Evolutionary conservation across 192 early-diverging fungal species (phyloP), one percentile per base, ranked within the genome.

Genomic region (Geranomyces michiganensis): DNA sequence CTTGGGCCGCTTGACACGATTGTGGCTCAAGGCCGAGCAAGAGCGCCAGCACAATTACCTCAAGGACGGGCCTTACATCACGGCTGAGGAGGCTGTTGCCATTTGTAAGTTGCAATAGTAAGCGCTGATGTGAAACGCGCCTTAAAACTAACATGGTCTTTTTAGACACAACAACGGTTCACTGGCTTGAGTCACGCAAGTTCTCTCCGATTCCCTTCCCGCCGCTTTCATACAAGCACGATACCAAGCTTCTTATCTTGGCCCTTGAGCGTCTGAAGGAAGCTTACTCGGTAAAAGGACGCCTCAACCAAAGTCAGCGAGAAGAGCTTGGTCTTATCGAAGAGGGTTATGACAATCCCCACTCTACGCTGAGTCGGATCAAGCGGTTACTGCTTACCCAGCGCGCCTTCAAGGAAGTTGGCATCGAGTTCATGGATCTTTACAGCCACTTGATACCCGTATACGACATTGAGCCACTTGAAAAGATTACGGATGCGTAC

Each of bases 131-230:
- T n/a, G n/a, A n/a, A n/a, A n/a, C n/a, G n/a, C n/a, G n/a, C n/a
- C n/a, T n/a, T n/a, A n/a, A n/a, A n/a, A n/a, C n/a, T n/a, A n/a
- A n/a, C 47, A 15, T 48, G n/a, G n/a, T 55, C 53, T 14, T 55
- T 41, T 3, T 10, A 41, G 19, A 61, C 71, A 95, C 94, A 1
- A 91, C 94, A 1, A 96, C 95, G 14, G 97, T 97, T 33, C 96
- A 99, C 74, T 99, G 94, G 94, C 81, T 99, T 22, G 97, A 98
- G 81, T 92, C 92, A 48, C 88, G 97, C n/a, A 94, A 93, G 73
- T 98, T 99, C 72, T 92, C 94, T 65, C 97, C 97, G 15, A 99
- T 99, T 67, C 96, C 96, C 24, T 99, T 99, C 84, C 97, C 97
- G 36, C 97, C 97, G 29, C 84, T 99, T 55, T 96, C 94, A n/a